phyloP scores from a whole-genome alignment of 2,329 filamentous ascomycete species.

The Huntiella decipiens region DNA sequence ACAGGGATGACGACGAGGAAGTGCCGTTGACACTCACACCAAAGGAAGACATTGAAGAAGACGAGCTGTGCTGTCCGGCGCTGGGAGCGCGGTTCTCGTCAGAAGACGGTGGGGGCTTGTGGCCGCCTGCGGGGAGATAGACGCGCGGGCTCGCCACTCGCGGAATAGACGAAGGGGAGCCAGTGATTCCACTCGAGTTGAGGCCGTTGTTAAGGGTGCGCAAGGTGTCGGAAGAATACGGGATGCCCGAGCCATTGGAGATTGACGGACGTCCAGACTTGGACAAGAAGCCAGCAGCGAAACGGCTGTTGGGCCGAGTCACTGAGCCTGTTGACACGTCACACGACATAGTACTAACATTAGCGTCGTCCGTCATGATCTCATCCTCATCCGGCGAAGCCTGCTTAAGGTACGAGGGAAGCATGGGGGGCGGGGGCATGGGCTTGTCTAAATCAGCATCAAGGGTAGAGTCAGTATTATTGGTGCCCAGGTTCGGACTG shows the following conservation, averaged over 20 bases:
- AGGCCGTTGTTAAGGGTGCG: conserved; percentile 5
- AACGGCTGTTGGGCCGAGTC: conserved; percentile 7
- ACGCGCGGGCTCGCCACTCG: conserved; percentile 8
- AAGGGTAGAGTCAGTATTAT: conserved; percentile 19
- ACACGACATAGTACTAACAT: conserved; percentile 8
- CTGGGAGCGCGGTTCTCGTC: conserved; percentile 8
- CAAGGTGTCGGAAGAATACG: conserved; percentile 7
- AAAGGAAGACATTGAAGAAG: conserved; percentile 10
- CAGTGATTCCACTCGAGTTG: conserved; percentile 1
- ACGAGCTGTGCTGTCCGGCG: neutral
- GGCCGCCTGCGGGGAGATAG: conserved; percentile 1
- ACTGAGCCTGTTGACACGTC: conserved; percentile 7
- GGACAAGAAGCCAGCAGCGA: conserved; percentile 9
- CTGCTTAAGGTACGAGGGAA: conserved; percentile 8
- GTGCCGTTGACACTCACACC: conserved; percentile 10
- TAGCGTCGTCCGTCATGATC: conserved; percentile 6
- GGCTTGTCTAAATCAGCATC: conserved; percentile 10
- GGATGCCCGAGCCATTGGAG: conserved; percentile 7
- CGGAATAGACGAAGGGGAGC: conserved; percentile 10
- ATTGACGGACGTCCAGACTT: conserved; percentile 3
- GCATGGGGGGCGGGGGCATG: conserved; percentile 5
- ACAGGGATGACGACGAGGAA: conserved; percentile 6
- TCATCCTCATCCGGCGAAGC: neutral
- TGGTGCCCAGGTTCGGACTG: neutral
- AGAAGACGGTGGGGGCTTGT: neutral